Evolutionary conservation across 768 basidiomycete genomes (phyloP).

Genomic region (Exidia glandulosa): DNA sequence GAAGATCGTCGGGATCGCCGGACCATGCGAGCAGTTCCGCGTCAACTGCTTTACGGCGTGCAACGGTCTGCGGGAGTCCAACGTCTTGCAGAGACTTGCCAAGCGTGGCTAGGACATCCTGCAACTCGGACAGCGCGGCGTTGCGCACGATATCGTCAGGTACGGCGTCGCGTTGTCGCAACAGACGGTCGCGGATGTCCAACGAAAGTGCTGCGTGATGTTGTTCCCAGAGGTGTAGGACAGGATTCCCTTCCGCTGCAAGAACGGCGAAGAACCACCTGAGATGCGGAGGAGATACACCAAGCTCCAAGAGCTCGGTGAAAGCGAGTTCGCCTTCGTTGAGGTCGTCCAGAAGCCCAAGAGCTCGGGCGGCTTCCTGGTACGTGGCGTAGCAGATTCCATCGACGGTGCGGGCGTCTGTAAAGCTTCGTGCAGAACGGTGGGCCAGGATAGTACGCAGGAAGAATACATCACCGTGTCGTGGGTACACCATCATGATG

Average conservation of each 20-base stretch:
- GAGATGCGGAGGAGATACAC: slow-evolving; percentile 26
- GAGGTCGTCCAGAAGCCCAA: slow-evolving; percentile 14
- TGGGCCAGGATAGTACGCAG: slow-evolving; percentile 18
- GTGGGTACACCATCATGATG: slow-evolving; percentile 5
- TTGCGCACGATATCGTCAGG: slow-evolving; percentile 7
- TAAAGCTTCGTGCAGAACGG: slow-evolving; percentile 9
- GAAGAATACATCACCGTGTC: slow-evolving; percentile 25
- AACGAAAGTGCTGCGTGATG: slow-evolving; percentile 13
- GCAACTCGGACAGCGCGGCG: neutral
- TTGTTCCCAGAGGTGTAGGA: slow-evolving; percentile 16
- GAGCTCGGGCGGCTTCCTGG: slow-evolving; percentile 16
- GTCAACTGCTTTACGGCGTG: slow-evolving; percentile 17
- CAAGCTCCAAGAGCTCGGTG: slow-evolving; percentile 21
- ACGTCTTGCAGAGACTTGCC: slow-evolving; percentile 15
- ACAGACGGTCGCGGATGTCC: slow-evolving; percentile 13
- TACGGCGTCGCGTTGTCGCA: slow-evolving; percentile 5
- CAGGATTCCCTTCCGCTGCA: slow-evolving; percentile 20
- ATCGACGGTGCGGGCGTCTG: slow-evolving; percentile 15
- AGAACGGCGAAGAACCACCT: slow-evolving; percentile 28
- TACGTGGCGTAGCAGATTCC: slow-evolving; percentile 7
- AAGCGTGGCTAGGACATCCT: slow-evolving; percentile 12
- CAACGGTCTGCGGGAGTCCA: slow-evolving; percentile 19
- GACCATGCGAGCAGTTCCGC: slow-evolving; percentile 17
- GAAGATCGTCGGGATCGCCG: neutral
- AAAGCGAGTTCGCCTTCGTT: slow-evolving; percentile 21